These are phyloP conservation scores for Oxyria digyna DNA, from an alignment of 148 eudicot genomes.

Conservation along the genomic window DNA sequence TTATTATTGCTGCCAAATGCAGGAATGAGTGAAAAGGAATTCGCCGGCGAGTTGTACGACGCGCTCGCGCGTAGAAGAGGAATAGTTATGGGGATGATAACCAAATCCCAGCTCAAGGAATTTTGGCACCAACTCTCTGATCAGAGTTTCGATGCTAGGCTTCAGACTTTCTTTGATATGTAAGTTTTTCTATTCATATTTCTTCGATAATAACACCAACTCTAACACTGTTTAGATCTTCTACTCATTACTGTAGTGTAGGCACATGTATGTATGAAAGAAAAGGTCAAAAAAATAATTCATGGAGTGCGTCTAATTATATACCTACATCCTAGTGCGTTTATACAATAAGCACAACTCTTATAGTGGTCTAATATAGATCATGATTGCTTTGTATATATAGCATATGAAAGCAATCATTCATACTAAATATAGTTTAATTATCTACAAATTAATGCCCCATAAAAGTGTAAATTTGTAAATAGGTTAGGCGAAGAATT, in stretches of 20 bases:
- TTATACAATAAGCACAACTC: background rate
- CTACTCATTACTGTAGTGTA: background rate
- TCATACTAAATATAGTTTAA: no score
- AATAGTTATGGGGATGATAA: conserved; percentile 23
- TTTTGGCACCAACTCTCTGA: conserved; percentile 48
- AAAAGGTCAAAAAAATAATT: no score
- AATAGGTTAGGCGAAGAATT: background rate
- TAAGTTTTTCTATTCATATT: conserved; percentile 9
- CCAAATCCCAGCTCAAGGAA: conserved; percentile 26
- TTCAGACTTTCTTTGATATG: conserved; percentile 55
- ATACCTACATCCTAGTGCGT: background rate
- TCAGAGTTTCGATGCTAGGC: conserved; percentile 43
- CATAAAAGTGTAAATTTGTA: no score
- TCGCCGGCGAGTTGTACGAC: conserved; percentile 38
- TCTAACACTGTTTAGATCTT: background rate
- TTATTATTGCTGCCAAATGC: background rate
- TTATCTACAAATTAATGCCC: no score
- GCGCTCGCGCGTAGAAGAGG: conserved; percentile 39
- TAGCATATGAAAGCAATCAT: background rate
- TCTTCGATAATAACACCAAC: background rate
- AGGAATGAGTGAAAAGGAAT: conserved; percentile 50
- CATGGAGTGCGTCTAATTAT: background rate
- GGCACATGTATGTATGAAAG: background rate
- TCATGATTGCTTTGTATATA: background rate
- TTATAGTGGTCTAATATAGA: background rate